phyloP scores from a whole-genome alignment of 2,329 filamentous ascomycete species.

The Albophoma yamanashiensis region DNA sequence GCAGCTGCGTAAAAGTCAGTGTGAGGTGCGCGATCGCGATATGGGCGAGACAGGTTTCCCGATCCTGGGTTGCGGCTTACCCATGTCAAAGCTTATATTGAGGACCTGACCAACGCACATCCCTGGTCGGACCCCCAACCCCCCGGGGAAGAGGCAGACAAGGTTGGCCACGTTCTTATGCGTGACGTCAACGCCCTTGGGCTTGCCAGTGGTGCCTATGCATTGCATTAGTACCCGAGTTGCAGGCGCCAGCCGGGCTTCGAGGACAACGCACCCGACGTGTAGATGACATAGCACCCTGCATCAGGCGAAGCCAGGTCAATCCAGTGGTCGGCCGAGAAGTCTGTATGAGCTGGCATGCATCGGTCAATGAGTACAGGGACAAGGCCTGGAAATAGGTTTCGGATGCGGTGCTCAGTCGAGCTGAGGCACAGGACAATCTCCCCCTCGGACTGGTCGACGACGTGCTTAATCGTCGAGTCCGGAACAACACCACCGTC shows the following conservation, averaged over 20 bases:
- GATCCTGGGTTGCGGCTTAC: constrained; percentile 23
- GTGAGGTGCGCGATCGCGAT: neutral
- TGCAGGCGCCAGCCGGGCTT: neutral
- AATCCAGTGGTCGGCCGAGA: constrained; percentile 9
- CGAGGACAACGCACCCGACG: constrained; percentile 29
- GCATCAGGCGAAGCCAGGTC: constrained; percentile 23
- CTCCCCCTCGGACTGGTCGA: constrained; percentile 31
- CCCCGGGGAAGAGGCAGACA: constrained; percentile 37
- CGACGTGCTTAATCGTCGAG: constrained; percentile 35
- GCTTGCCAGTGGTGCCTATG: constrained; percentile 40
- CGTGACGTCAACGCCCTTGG: constrained; percentile 48
- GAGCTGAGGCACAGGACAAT: constrained; percentile 37
- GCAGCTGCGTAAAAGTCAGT: constrained; percentile 29
- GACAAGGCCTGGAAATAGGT: constrained; percentile 12
- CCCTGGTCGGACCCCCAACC: constrained; percentile 36
- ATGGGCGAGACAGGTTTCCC: neutral
- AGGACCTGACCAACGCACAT: constrained; percentile 43
- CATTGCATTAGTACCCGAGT: neutral
- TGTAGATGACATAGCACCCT: constrained; percentile 41
- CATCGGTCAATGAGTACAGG: constrained; percentile 19
- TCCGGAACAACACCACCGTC: constrained; percentile 44
- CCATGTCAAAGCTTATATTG: constrained; percentile 52
- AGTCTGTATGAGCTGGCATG: neutral
- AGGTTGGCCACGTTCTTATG: constrained; percentile 45
- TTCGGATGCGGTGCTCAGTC: constrained; percentile 20